A percentile compares a stretch with the other conserved stretches of the same genome.
phyloP scores from a whole-genome alignment of 805 yeast genomes.

The Barnettozyma sucrosica region DNA sequence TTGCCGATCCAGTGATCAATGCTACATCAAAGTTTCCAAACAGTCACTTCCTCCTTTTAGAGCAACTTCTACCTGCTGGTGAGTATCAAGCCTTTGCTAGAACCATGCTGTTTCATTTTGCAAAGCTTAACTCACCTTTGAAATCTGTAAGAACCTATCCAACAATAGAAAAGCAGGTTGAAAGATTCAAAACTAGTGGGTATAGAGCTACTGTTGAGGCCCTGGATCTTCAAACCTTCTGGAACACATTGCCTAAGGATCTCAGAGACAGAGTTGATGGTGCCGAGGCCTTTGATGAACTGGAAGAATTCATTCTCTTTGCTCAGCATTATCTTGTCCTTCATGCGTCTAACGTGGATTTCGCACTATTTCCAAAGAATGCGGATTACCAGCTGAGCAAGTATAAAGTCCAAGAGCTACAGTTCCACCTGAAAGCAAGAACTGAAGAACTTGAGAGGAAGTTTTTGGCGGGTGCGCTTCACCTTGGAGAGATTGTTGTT shows the following conservation, averaged over 20 bases:
- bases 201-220: conserved; percentile 42
- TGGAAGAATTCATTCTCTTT: conserved; percentile 74
- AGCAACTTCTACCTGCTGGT: conserved; percentile 67
- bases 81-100: conserved; percentile 59
- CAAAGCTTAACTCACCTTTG: conserved; percentile 59
- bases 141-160: conserved; percentile 59
- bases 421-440: conserved; percentile 4
- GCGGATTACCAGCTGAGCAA: background rate
- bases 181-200: conserved; percentile 43
- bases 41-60: conserved; percentile 60
- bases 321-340: conserved; percentile 69
- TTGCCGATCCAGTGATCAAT: conserved; percentile 56
- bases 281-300: conserved; percentile 73
- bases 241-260: conserved; percentile 43
- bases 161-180: conserved; percentile 39
- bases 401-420: background rate
- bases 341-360: conserved; percentile 47
- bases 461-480: conserved; percentile 9
- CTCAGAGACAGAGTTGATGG: conserved; percentile 36
- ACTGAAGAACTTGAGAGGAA: conserved; percentile 13
- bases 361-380: conserved; percentile 1
- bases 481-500: conserved; percentile 17
- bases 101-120: conserved; percentile 70
- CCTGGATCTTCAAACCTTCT: conserved; percentile 49
- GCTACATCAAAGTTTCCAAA: conserved; percentile 38